Percentiles rank a stretch among this genome's conserved stretches.
These are phyloP conservation scores for Nelumbo lutea DNA, from an alignment of 164 flowering plant genomes.

Conservation along the genomic window DNA sequence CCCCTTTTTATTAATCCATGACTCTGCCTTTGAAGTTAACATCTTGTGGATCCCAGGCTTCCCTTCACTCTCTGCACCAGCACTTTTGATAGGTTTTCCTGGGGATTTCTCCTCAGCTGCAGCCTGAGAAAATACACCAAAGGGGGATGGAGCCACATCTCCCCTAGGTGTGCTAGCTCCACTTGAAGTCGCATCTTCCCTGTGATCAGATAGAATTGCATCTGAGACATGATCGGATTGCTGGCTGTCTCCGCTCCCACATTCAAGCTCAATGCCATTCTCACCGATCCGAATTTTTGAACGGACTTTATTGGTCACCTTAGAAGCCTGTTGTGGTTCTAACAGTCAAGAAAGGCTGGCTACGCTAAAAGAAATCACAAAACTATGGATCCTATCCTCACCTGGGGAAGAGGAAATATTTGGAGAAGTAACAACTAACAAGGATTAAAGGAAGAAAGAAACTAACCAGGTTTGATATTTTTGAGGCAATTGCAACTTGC, in stretches of 20 bases:
- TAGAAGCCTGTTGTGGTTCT: slow-evolving; percentile 52
- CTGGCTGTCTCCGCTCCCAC: slow-evolving; percentile 60
- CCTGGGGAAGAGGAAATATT: neutral
- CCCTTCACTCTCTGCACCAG: slow-evolving; percentile 66
- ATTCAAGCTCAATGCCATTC: slow-evolving; percentile 39
- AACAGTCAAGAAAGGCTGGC: slow-evolving; percentile 19
- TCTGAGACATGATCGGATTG: slow-evolving; percentile 57
- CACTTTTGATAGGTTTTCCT: slow-evolving; percentile 36
- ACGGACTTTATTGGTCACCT: slow-evolving; percentile 76
- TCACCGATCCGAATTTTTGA: slow-evolving; percentile 58
- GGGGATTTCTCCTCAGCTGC: slow-evolving; percentile 39
- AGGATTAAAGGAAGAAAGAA: neutral
- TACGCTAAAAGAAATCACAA: slow-evolving; percentile 8
- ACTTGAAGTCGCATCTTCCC: slow-evolving; percentile 82
- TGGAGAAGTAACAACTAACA: neutral
- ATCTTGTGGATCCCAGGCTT: slow-evolving; percentile 63
- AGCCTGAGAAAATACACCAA: slow-evolving; percentile 41
- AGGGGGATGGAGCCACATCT: slow-evolving; percentile 42
- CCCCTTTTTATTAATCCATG: slow-evolving; percentile 76
- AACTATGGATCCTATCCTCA: slow-evolving; percentile 2
- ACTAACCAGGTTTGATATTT: slow-evolving; percentile 81
- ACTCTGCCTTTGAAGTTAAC: slow-evolving; percentile 76
- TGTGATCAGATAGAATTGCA: slow-evolving; percentile 50
- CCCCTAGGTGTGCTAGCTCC: slow-evolving; percentile 94
- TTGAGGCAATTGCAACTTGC: slow-evolving; percentile 83